Evolutionary conservation across 1,284 basidiomycete species (phyloP).

Genomic region (Paramarasmius palmivorus): DNA sequence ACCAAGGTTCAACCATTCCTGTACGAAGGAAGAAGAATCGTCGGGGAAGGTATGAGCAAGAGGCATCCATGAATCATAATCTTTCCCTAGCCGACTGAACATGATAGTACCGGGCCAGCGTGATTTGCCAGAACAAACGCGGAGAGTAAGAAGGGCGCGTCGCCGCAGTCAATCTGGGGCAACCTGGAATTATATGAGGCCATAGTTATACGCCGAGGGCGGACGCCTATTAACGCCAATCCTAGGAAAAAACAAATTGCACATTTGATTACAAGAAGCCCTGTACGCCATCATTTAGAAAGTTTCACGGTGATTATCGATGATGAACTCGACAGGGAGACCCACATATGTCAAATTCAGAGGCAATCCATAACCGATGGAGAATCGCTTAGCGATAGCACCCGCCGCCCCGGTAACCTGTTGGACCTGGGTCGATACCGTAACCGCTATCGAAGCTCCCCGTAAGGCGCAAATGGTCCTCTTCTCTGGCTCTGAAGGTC

Average conservation of each 20-base stretch:
- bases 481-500: too few relatives aligned
- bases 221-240: too few relatives aligned
- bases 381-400: neutral
- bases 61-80: neutral
- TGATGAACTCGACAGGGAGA: neutral
- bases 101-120: neutral
- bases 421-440: too few relatives aligned
- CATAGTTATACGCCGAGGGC: too few relatives aligned
- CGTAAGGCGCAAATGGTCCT: too few relatives aligned
- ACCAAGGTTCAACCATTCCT: neutral
- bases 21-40: slow-evolving; percentile 14
- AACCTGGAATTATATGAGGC: too few relatives aligned
- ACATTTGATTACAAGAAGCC: too few relatives aligned
- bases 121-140: neutral
- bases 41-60: neutral
- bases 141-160: neutral
- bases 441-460: too few relatives aligned
- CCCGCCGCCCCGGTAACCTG: too few relatives aligned
- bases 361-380: neutral
- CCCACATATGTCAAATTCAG: neutral
- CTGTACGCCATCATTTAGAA: too few relatives aligned
- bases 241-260: too few relatives aligned
- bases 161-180: neutral
- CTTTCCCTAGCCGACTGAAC: neutral
- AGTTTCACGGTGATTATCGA: neutral